Base-by-base conservation (phyloP, 345 rosid genomes). In the Dipteronia dyeriana region DNA sequence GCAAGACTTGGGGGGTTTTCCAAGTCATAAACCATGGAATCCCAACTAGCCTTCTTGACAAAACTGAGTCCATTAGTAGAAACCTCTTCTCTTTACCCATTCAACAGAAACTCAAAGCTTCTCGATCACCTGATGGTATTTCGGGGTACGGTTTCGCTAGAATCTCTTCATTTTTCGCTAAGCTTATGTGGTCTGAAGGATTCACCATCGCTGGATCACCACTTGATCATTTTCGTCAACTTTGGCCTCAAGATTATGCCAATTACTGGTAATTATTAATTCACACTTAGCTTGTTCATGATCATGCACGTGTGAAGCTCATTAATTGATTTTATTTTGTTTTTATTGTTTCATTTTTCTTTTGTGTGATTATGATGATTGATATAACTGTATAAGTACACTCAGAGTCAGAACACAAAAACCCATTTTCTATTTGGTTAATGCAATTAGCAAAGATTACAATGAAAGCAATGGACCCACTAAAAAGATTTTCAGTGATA, bases 131-230 rank as follows among this genome's bases (percentile, higher is more conserved):
- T 0, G 90, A 88, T 53, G 97, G 97, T 0, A 75, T 90, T 49
- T 85, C 97, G 0, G 98, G 99, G 75, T 96, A 91, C 62, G 99
- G 99, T 0, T 84, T 88, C 6, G 94, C 97, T 0, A 89, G 95
- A 56, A 92, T 92, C 31, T 86, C 98, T 9, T 81, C 92, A 22
- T 92, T 91, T 77, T 96, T 96, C 77, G 81, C 90, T 7, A 96
- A 96, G 89, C 86, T 83, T 66, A 90, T 96, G 97, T 96, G 99
- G 99, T 96, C 97, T 16, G 98, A 96, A 79, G 98, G 99, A 10
- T 96, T 96, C 89, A 94, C 99, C 67, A 76, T 96, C 25, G 75
- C 82, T 26, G 98, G 94, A 54, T 89, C 98, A 11, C 97, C 97
- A 0, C 66, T 79, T 29, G 92, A 92, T 14, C 93, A 96, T 74